Evolutionary conservation across 345 rosid genomes (phyloP).

Genomic region (Ceriops zippeliana): DNA sequence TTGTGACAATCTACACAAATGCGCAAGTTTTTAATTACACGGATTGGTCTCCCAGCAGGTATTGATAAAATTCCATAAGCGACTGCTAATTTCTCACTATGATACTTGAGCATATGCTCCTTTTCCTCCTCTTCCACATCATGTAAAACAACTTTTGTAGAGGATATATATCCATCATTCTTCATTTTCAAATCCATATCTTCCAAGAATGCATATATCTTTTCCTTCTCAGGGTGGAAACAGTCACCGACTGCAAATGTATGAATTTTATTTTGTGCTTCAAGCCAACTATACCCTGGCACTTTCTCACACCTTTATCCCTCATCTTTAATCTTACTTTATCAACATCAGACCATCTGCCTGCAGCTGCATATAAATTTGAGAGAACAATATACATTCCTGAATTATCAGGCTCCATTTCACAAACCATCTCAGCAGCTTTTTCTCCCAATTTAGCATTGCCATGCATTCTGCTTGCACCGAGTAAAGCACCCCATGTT

Average conservation of each 20-base stretch:
- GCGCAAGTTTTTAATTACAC: conserved; percentile 64
- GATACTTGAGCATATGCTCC: conserved; percentile 62
- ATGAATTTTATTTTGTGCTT: conserved; percentile 58
- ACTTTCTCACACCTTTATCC: conserved; percentile 58
- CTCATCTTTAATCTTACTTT: conserved; percentile 59
- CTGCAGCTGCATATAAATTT: conserved; percentile 59
- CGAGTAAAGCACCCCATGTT: conserved; percentile 78
- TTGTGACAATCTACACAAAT: conserved; percentile 69
- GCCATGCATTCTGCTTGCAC: conserved; percentile 70
- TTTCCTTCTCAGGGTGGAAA: conserved; percentile 51
- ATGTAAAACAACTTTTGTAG: conserved; percentile 59
- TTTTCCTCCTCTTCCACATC: conserved; percentile 81
- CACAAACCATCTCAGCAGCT: conserved; percentile 56
- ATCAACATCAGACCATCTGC: conserved; percentile 63
- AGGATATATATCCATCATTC: conserved; percentile 50
- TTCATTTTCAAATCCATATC: conserved; percentile 59
- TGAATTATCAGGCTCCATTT: conserved; percentile 63
- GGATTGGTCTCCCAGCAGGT: conserved; percentile 56
- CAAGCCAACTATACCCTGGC: conserved; percentile 67
- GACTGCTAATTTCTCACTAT: conserved; percentile 69
- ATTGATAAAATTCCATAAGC: conserved; percentile 52
- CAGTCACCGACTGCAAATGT: conserved; percentile 57
- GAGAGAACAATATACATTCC: conserved; percentile 78
- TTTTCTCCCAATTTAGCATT: conserved; percentile 56
- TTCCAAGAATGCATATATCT: conserved; percentile 52